phyloP scores from a whole-genome alignment of 2,329 filamentous ascomycete species.

The Alternaria burnsii region DNA sequence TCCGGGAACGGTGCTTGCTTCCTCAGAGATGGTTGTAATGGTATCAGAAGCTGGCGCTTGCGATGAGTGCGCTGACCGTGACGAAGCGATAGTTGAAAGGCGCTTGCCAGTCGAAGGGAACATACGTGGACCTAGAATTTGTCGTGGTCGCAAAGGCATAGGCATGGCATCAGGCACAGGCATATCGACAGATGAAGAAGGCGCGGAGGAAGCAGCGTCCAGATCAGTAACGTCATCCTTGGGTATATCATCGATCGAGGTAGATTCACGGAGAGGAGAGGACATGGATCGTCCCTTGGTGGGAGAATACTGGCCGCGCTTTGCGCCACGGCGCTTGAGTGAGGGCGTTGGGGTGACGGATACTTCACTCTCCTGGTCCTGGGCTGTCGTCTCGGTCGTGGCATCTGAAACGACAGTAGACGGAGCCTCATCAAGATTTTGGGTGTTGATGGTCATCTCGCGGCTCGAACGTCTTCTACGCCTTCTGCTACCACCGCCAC shows the following conservation, averaged over 20 bases:
- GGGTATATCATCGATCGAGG: slow-evolving; percentile 33
- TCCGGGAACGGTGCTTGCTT: slow-evolving; percentile 28
- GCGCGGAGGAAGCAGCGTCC: slow-evolving; percentile 39
- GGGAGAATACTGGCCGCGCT: slow-evolving; percentile 52
- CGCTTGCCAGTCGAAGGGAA: slow-evolving; percentile 64
- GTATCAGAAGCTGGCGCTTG: slow-evolving; percentile 38
- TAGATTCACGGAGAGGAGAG: slow-evolving; percentile 38
- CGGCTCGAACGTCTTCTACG: slow-evolving; percentile 40
- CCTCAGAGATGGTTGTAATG: slow-evolving; percentile 29
- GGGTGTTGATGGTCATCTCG: slow-evolving; percentile 37
- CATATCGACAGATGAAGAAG: slow-evolving; percentile 49
- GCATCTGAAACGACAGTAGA: slow-evolving; percentile 33
- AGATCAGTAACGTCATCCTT: slow-evolving; percentile 33
- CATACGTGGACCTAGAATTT: slow-evolving; percentile 53
- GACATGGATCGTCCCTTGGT: slow-evolving; percentile 51
- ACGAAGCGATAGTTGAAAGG: slow-evolving; percentile 68
- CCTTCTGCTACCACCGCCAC: slow-evolving; percentile 28
- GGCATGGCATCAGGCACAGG: slow-evolving; percentile 43
- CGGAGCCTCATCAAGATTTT: slow-evolving; percentile 32
- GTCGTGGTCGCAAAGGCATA: slow-evolving; percentile 43
- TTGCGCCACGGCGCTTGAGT: slow-evolving; percentile 51
- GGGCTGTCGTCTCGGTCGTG: slow-evolving; percentile 23
- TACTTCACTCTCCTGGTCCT: slow-evolving; percentile 27
- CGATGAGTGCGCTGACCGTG: slow-evolving; percentile 47
- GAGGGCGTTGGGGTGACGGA: slow-evolving; percentile 41